A percentile compares a stretch with the other conserved stretches of the same genome.
Evolutionary conservation across 192 early-diverging fungal species (phyloP).

Genomic region (Coemansia sp.): DNA sequence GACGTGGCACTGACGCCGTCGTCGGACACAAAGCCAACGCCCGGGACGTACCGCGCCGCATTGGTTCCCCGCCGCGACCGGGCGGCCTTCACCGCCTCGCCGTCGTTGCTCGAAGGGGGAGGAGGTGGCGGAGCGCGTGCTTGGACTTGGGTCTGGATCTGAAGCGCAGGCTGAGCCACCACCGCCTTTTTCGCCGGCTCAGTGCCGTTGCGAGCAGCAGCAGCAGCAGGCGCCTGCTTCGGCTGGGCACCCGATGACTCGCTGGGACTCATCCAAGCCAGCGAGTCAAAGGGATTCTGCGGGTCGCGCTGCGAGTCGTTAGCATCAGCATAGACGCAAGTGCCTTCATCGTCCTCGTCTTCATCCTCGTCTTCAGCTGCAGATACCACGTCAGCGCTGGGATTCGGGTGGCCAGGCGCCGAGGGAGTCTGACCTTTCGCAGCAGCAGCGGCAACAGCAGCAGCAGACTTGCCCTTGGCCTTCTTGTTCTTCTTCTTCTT

Average conservation of each 20-base stretch:
- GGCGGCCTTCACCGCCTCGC: conserved; percentile 3
- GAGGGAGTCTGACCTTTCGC: background rate
- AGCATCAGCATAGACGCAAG: background rate
- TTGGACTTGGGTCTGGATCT: background rate
- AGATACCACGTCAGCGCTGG: background rate
- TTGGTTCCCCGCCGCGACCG: conserved; percentile 44
- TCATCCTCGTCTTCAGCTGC: conserved; percentile 27
- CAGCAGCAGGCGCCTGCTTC: conserved; percentile 3
- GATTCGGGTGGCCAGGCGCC: background rate
- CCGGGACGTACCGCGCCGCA: conserved; percentile 51
- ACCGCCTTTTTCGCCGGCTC: background rate
- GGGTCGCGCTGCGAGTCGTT: conserved; percentile 12
- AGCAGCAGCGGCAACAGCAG: background rate
- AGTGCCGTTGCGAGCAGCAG: conserved; percentile 4
- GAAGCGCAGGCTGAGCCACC: background rate
- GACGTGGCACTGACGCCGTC: conserved; percentile 48
- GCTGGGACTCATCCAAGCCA: conserved; percentile 17
- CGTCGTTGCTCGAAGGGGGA: background rate
- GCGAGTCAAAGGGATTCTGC: conserved; percentile 49
- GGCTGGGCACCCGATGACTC: background rate
- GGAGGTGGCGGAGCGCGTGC: background rate
- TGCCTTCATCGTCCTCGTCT: conserved; percentile 4
- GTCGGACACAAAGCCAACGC: conserved; percentile 51
- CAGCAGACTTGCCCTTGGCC: conserved; percentile 28
- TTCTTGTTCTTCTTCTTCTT: conserved; percentile 54